Conservation (phyloP, 768 basidiomycete species). For the Russula emetica region DNA sequence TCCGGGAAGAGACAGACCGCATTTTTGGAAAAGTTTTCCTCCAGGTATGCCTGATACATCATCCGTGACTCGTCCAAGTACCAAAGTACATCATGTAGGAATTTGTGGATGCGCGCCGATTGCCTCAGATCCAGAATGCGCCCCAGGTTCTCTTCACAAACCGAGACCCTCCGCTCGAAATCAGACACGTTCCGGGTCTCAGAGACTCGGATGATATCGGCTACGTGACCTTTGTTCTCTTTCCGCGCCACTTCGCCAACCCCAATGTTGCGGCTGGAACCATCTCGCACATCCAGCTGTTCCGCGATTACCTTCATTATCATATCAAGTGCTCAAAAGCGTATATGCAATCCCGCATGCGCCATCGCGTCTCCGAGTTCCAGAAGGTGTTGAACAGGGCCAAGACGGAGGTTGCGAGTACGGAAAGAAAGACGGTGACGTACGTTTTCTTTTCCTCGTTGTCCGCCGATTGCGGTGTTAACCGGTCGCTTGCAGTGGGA, state of each 20-base stretch:
- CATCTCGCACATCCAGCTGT: slow-evolving; percentile 92
- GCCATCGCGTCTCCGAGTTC: slow-evolving; percentile 90
- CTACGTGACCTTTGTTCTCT: slow-evolving; percentile 57
- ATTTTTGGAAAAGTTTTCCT: slow-evolving; percentile 98
- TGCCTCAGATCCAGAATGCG: slow-evolving; percentile 90
- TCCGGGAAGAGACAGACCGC: slow-evolving; percentile 95
- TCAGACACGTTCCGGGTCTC: slow-evolving; percentile 79
- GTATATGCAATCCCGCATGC: slow-evolving; percentile 98
- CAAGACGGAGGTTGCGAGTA: slow-evolving; percentile 81
- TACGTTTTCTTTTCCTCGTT: slow-evolving; percentile 37
- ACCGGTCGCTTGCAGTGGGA: slow-evolving; percentile 22
- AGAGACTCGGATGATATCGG: slow-evolving; percentile 55
- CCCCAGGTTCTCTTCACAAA: slow-evolving; percentile 96
- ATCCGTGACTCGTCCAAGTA: background rate
- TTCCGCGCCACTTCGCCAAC: slow-evolving; percentile 90
- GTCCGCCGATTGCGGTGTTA: slow-evolving; percentile 1
- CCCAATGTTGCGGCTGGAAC: slow-evolving; percentile 63
- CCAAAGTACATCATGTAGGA: slow-evolving; percentile 50
- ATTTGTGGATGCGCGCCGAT: slow-evolving; percentile 96
- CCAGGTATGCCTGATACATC: slow-evolving; percentile 52
- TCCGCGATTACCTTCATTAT: slow-evolving; percentile 99
- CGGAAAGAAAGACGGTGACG: slow-evolving; percentile 90
- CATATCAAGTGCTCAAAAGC: slow-evolving; percentile 99
- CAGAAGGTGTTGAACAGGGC: slow-evolving; percentile 94
- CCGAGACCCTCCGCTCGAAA: slow-evolving; percentile 94